Percentiles rank a stretch among this genome's conserved stretches.
Evolutionary conservation across 2,329 filamentous ascomycete genomes (phyloP).

Genomic region (Metarhizium rileyi): DNA sequence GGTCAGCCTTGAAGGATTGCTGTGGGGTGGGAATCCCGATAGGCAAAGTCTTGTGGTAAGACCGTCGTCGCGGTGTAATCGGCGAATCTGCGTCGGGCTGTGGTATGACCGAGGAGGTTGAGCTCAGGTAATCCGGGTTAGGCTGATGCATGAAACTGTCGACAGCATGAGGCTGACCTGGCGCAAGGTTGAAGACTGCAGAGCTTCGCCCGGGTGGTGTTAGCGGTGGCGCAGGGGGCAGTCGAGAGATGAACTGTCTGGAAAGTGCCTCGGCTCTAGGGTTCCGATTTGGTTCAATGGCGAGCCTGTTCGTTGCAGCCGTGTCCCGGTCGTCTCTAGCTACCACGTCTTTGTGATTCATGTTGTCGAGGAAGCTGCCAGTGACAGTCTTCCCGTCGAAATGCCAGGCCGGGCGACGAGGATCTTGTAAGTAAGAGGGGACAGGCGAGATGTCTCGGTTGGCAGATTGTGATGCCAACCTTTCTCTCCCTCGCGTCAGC

Average conservation of each 20-base stretch:
- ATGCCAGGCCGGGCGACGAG: slow-evolving; percentile 13
- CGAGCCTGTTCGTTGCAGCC: slow-evolving; percentile 10
- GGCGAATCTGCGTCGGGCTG: slow-evolving; percentile 18
- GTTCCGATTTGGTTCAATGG: slow-evolving; percentile 18
- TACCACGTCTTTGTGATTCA: slow-evolving; percentile 3
- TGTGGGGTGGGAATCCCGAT: slow-evolving; percentile 22
- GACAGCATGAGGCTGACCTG: slow-evolving; percentile 19
- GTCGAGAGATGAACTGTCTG: slow-evolving; percentile 25
- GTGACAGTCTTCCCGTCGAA: slow-evolving; percentile 18
- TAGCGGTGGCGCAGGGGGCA: slow-evolving; percentile 37
- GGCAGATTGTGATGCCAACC: not conserved
- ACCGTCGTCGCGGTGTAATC: slow-evolving; percentile 29
- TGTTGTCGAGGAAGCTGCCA: slow-evolving; percentile 1
- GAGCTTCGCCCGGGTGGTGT: slow-evolving; percentile 37
- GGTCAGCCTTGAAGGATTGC: slow-evolving; percentile 13
- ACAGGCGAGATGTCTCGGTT: slow-evolving; percentile 5
- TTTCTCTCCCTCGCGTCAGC: not conserved
- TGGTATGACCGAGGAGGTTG: slow-evolving; percentile 19
- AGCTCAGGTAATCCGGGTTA: slow-evolving; percentile 39
- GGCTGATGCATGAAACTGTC: slow-evolving; percentile 36
- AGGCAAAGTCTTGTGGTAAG: slow-evolving; percentile 32
- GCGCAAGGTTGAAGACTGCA: slow-evolving; percentile 32
- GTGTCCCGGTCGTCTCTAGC: slow-evolving; percentile 8
- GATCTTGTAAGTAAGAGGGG: slow-evolving; percentile 10
- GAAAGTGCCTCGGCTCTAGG: slow-evolving; percentile 16